Percentiles rank a stretch among this genome's conserved stretches.
Conservation (phyloP, 345 rosid genomes). For the Lepidium sativum region DNA sequence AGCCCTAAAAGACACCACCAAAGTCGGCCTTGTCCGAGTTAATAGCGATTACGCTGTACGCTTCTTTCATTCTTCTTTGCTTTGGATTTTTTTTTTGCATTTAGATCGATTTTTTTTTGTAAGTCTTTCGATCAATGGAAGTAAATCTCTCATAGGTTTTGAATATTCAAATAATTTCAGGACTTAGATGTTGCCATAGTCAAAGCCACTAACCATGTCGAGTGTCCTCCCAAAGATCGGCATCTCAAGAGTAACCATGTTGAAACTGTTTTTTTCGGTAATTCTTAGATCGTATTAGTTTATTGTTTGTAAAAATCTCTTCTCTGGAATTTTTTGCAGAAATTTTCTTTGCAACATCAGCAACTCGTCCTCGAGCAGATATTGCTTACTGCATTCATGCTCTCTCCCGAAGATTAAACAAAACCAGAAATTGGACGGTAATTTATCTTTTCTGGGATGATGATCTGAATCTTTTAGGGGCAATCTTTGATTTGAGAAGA, state of each 20-base stretch:
- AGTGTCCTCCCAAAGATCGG: slow-evolving; percentile 80
- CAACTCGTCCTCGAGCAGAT: slow-evolving; percentile 80
- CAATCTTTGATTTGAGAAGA: background rate
- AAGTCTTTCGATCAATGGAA: background rate
- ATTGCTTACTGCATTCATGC: slow-evolving; percentile 84
- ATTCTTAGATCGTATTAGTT: background rate
- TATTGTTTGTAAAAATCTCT: background rate
- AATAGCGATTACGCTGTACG: slow-evolving; percentile 80
- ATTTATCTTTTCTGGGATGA: background rate
- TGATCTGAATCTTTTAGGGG: background rate
- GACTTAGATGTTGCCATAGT: slow-evolving; percentile 84
- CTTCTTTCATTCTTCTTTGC: background rate
- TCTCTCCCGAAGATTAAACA: slow-evolving; percentile 63
- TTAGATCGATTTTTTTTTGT: background rate
- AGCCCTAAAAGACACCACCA: slow-evolving; percentile 80
- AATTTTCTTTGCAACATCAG: slow-evolving; percentile 62
- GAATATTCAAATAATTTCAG: slow-evolving; percentile 23
- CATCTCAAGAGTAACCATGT: slow-evolving; percentile 51
- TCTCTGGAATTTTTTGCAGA: slow-evolving; percentile 30
- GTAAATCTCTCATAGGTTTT: background rate
- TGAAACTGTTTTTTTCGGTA: background rate
- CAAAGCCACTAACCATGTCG: slow-evolving; percentile 91
- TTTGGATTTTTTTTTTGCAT: background rate
- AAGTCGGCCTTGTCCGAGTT: slow-evolving; percentile 93
- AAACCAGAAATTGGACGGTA: slow-evolving; percentile 84